Evolutionary conservation across 371 early-diverging fungal genomes (phyloP).

Genomic region (Catenaria anguillulae): DNA sequence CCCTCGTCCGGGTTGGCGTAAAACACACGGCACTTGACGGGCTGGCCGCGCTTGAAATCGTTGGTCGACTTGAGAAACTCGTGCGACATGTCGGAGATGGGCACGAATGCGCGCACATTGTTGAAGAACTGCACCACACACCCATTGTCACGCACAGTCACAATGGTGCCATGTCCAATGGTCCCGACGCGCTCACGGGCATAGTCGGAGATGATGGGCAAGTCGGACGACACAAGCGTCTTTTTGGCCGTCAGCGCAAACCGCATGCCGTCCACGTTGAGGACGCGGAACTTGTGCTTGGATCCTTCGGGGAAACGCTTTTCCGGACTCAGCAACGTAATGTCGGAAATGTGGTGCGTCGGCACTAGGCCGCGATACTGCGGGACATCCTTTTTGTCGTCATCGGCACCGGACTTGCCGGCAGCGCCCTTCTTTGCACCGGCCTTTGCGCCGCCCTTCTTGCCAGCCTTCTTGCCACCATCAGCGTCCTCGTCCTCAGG

Average conservation of each 20-base stretch:
- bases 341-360: conserved; percentile 57
- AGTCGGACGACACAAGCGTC: conserved; percentile 51
- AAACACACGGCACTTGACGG: conserved; percentile 59
- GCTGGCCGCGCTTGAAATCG: conserved; percentile 53
- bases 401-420: not conserved
- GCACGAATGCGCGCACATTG: conserved; percentile 48
- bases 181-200: conserved; percentile 36
- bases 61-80: conserved; percentile 18
- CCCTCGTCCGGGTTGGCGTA: conserved; percentile 33
- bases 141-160: conserved; percentile 42
- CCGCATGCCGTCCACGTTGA: conserved; percentile 34
- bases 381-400: conserved; percentile 11
- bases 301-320: conserved; percentile 60
- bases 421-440: not conserved
- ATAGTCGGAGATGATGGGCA: conserved; percentile 45
- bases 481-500: not conserved
- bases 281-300: conserved; percentile 50
- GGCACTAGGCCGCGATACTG: conserved; percentile 47
- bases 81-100: conserved; percentile 44
- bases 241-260: conserved; percentile 63
- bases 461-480: too few relatives aligned
- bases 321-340: conserved; percentile 50
- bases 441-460: too few relatives aligned
- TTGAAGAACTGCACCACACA: conserved; percentile 64
- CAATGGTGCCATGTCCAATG: conserved; percentile 48